These are phyloP conservation scores for Corynespora cassiicola DNA, from an alignment of 2,329 filamentous ascomycete genomes.

Conservation along the genomic window DNA sequence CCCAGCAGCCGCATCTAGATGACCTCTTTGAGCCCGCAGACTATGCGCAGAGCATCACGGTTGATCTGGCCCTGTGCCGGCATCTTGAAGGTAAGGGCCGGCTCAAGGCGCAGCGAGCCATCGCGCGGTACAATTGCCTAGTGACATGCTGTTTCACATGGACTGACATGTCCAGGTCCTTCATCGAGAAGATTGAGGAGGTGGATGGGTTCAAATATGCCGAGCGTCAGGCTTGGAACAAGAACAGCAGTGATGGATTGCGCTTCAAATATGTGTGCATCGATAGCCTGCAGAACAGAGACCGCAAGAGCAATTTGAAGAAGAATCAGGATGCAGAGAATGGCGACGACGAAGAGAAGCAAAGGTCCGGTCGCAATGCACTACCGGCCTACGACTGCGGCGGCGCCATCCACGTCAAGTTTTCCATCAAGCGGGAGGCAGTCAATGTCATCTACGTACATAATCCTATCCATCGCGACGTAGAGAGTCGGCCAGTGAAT, in stretches of 20 bases:
- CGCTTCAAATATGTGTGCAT: constrained; percentile 41
- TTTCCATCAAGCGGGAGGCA: constrained; percentile 40
- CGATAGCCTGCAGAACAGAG: constrained; percentile 40
- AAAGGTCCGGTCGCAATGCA: constrained; percentile 1
- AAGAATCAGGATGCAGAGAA: constrained; percentile 20
- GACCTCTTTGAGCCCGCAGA: constrained; percentile 33
- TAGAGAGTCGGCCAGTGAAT: constrained; percentile 16
- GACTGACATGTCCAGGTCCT: constrained; percentile 18
- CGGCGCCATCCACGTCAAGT: constrained; percentile 42
- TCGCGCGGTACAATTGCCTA: constrained; percentile 27
- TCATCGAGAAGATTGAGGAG: constrained; percentile 36
- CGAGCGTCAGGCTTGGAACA: constrained; percentile 38
- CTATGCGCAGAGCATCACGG: constrained; percentile 34
- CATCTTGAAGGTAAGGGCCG: constrained; percentile 32
- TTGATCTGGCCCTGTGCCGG: constrained; percentile 34
- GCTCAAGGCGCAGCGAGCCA: constrained; percentile 35
- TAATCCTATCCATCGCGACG: constrained; percentile 39
- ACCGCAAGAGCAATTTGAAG: constrained; percentile 31
- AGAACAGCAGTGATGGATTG: constrained; percentile 33
- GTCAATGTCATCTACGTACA: constrained; percentile 46
- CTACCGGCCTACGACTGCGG: constrained; percentile 39
- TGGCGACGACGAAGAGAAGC: constrained; percentile 11
- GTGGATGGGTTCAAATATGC: constrained; percentile 43
- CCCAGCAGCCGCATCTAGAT: constrained; percentile 32
- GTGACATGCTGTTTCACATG: background rate